These are phyloP conservation scores for Crataegus laevigata DNA, from an alignment of 306 rosid species.

Conservation along the genomic window DNA sequence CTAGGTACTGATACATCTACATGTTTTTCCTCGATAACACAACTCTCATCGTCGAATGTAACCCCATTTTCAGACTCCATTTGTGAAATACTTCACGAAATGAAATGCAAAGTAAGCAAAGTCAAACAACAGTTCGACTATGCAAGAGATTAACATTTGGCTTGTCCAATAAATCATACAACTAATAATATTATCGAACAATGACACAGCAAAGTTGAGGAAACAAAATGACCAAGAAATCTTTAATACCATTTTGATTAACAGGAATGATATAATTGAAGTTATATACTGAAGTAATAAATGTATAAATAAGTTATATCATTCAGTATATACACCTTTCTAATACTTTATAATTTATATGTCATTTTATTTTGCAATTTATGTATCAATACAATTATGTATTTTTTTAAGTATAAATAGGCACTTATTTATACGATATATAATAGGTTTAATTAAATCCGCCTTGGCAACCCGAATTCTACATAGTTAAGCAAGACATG, in stretches of 20 bases:
- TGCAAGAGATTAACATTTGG: not conserved
- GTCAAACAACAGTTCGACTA: not conserved
- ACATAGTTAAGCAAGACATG: not conserved
- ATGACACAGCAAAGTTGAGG: not conserved
- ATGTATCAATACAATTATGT: no score
- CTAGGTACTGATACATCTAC: slow-evolving; percentile 21
- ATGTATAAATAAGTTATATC: no score
- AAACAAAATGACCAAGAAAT: not conserved
- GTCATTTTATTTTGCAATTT: no score
- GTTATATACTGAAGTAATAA: no score
- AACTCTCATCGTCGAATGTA: slow-evolving; percentile 60
- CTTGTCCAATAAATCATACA: not conserved
- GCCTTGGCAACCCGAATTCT: no score
- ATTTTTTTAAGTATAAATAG: no score
- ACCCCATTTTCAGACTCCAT: slow-evolving; percentile 77
- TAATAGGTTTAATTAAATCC: no score
- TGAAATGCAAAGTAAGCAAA: not conserved
- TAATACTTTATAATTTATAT: no score
- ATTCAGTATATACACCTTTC: no score
- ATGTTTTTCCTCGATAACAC: slow-evolving; percentile 41
- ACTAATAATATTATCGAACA: not conserved
- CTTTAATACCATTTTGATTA: not conserved
- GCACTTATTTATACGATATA: no score
- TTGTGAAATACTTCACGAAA: slow-evolving; percentile 10
- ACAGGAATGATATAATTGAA: not conserved